These are phyloP conservation scores for Liquidambar formosana DNA, from an alignment of 164 flowering plant species.

Conservation along the genomic window DNA sequence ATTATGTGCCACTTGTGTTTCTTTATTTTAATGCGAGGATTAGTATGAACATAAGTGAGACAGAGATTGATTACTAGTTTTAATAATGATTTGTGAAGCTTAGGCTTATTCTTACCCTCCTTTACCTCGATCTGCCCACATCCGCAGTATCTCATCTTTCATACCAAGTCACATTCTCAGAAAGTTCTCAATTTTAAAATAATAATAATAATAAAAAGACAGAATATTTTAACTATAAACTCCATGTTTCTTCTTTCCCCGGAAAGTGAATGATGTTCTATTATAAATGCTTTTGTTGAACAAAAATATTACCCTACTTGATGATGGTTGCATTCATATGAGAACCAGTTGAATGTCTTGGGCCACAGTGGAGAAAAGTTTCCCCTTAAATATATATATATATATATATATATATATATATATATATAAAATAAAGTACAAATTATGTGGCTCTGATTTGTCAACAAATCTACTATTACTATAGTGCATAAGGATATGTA, in stretches of 20 bases:
- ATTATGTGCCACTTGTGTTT: background rate
- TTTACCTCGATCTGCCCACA: background rate
- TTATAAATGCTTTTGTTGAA: background rate
- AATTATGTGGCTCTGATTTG: background rate
- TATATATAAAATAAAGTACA: background rate
- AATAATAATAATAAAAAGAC: background rate
- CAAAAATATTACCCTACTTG: background rate
- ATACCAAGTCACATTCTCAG: background rate
- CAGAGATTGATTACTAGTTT: background rate
- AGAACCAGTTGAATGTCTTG: background rate
- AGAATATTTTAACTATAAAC: background rate
- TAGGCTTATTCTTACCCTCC: background rate
- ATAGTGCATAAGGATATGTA: too few relatives aligned
- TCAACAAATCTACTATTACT: background rate
- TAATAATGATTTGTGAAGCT: background rate
- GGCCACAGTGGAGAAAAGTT: background rate
- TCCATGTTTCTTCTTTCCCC: background rate
- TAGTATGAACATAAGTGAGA: conserved; percentile 11
- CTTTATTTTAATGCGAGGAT: background rate
- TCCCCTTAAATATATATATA: background rate
- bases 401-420: too few relatives aligned
- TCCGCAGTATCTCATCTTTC: background rate
- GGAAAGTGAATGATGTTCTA: background rate
- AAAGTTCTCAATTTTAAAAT: background rate
- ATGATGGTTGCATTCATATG: background rate